phyloP scores from a whole-genome alignment of 306 rosid species.

The Prunus fruticosa region DNA sequence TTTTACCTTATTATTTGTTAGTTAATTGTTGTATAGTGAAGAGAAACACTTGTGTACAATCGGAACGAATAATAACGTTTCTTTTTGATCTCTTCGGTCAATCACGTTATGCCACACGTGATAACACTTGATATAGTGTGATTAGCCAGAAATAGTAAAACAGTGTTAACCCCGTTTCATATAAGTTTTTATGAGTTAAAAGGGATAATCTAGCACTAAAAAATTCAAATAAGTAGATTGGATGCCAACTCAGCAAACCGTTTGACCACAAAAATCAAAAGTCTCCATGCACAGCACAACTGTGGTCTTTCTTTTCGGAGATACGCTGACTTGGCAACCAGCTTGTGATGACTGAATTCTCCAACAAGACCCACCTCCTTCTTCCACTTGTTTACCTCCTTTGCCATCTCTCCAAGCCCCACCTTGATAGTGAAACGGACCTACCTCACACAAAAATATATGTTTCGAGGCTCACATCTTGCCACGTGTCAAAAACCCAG shows the following conservation, averaged over 20 bases:
- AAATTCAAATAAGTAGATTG: too few relatives aligned
- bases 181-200: too few relatives aligned
- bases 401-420: slow-evolving; percentile 11
- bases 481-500: slow-evolving; percentile 29
- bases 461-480: not conserved
- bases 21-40: too few relatives aligned
- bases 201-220: too few relatives aligned
- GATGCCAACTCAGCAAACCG: not conserved
- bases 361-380: not conserved
- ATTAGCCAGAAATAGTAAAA: too few relatives aligned
- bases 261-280: not conserved
- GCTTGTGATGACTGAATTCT: slow-evolving; percentile 4
- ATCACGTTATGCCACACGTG: fast-evolving
- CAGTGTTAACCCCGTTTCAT: too few relatives aligned
- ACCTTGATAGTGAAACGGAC: slow-evolving; percentile 29
- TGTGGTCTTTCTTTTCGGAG: slow-evolving; percentile 2
- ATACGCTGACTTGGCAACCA: not conserved
- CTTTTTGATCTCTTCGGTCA: fast-evolving
- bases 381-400: slow-evolving; percentile 1
- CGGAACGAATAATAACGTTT: fast-evolving
- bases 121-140: too few relatives aligned
- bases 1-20: too few relatives aligned
- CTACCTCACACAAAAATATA: slow-evolving; percentile 17
- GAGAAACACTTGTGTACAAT: too few relatives aligned
- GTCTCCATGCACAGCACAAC: not conserved